Evolutionary conservation across 2,329 filamentous ascomycete genomes (phyloP).

Genomic region (Phoma sp.): DNA sequence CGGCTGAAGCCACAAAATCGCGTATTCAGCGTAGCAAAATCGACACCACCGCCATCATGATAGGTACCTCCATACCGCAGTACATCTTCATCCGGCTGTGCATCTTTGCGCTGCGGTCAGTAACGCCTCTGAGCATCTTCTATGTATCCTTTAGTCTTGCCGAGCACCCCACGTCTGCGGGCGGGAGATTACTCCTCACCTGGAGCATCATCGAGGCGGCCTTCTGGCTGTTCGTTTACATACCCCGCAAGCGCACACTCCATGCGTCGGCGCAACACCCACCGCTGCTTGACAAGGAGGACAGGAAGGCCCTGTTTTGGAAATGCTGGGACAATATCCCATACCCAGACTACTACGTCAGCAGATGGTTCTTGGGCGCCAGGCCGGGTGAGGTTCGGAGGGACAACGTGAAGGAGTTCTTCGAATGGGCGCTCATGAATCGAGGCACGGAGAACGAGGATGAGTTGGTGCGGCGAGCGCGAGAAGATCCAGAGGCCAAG

Average conservation of each 20-base stretch:
- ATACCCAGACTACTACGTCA: constrained; percentile 63
- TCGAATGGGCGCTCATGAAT: constrained; percentile 73
- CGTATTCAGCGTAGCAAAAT: neutral
- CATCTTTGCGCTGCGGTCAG: constrained; percentile 57
- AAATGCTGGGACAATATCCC: constrained; percentile 63
- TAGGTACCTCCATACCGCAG: constrained; percentile 48
- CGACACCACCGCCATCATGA: constrained; percentile 40
- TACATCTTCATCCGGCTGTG: constrained; percentile 57
- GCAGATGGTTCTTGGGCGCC: constrained; percentile 71
- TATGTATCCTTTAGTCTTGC: constrained; percentile 51
- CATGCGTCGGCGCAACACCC: constrained; percentile 62
- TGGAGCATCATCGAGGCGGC: constrained; percentile 59
- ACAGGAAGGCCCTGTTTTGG: constrained; percentile 63
- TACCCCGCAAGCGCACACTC: constrained; percentile 59
- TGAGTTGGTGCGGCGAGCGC: constrained; percentile 18
- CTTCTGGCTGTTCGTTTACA: constrained; percentile 62
- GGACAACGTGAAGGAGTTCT: constrained; percentile 73
- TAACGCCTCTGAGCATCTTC: constrained; percentile 58
- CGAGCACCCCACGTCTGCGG: constrained; percentile 39
- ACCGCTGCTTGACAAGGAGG: constrained; percentile 50
- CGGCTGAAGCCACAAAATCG: constrained; percentile 4
- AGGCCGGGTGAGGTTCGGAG: constrained; percentile 62
- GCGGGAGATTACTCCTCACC: constrained; percentile 47
- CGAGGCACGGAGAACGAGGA: constrained; percentile 49
- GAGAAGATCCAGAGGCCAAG: constrained; percentile 25